These are phyloP conservation scores for Amanita muscaria DNA, from an alignment of 768 basidiomycete species.

Conservation along the genomic window DNA sequence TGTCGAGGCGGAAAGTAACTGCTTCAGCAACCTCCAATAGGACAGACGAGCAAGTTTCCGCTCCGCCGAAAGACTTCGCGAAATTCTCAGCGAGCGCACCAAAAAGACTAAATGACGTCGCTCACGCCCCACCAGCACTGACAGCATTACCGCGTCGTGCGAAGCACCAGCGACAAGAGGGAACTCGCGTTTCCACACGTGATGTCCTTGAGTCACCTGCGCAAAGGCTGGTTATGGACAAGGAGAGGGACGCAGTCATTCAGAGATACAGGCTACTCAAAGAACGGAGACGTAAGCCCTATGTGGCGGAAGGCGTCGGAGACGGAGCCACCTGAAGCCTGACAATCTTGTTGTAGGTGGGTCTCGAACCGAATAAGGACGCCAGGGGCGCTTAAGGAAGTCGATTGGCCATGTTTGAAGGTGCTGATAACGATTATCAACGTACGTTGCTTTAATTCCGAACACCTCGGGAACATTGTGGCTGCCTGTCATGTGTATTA, in stretches of 20 bases:
- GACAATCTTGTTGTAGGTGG: too few relatives aligned
- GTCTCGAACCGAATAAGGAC: too few relatives aligned
- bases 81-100: constrained; percentile 44
- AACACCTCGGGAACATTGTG: too few relatives aligned
- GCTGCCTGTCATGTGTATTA: too few relatives aligned
- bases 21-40: constrained; percentile 7
- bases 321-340: constrained; percentile 8
- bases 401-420: too few relatives aligned
- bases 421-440: too few relatives aligned
- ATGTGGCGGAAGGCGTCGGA: constrained; percentile 12
- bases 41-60: constrained; percentile 1
- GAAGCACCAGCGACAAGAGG: constrained; percentile 11
- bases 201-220: constrained; percentile 60
- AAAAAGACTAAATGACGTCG: constrained; percentile 63
- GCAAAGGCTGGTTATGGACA: constrained; percentile 69
- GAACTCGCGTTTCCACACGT: constrained; percentile 20
- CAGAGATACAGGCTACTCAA: constrained; percentile 62
- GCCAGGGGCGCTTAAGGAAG: too few relatives aligned
- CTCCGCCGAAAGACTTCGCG: constrained; percentile 39
- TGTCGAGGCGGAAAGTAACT: constrained; percentile 9
- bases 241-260: constrained; percentile 64
- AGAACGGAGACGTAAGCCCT: constrained; percentile 28
- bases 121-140: constrained; percentile 56
- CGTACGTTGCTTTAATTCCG: too few relatives aligned
- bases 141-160: constrained; percentile 46